These are phyloP conservation scores for Sicyos edulis DNA, from an alignment of 306 rosid species.

Conservation along the genomic window DNA sequence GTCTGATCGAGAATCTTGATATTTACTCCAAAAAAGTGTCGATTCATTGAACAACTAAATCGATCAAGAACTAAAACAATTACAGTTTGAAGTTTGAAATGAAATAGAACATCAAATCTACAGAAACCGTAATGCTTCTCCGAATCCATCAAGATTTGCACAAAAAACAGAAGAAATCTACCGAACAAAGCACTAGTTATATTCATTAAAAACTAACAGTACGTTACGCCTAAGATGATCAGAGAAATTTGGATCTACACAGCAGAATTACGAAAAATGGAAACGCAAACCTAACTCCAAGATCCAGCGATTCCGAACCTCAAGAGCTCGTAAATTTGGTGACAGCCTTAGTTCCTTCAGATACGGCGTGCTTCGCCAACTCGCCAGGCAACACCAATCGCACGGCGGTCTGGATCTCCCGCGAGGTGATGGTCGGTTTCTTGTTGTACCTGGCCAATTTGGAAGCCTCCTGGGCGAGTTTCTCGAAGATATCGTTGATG, in stretches of 20 bases:
- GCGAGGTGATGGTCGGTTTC: conserved; percentile 63
- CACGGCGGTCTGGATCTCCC: conserved; percentile 75
- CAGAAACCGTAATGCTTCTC: background rate
- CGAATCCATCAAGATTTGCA: background rate
- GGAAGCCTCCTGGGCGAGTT: conserved; percentile 64
- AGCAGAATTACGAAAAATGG: background rate
- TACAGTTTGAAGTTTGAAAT: background rate
- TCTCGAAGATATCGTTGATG: conserved; percentile 71
- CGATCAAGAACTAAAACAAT: background rate
- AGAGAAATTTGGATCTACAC: background rate
- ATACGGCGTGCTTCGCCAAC: conserved; percentile 70
- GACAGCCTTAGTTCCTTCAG: conserved; percentile 76
- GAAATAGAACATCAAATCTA: background rate
- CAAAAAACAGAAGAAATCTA: background rate
- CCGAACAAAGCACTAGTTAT: background rate
- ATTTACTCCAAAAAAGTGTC: background rate
- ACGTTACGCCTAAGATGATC: background rate
- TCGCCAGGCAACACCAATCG: conserved; percentile 74
- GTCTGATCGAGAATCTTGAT: background rate
- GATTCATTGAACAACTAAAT: background rate
- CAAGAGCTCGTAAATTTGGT: conserved; percentile 70
- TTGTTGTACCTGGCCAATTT: conserved; percentile 61
- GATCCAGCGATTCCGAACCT: background rate
- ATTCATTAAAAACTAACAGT: background rate
- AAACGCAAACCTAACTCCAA: background rate